Percentiles rank a stretch among this genome's conserved stretches.
Evolutionary conservation across 441 rosid species (phyloP).

Genomic region (Populus trichocarpa): DNA sequence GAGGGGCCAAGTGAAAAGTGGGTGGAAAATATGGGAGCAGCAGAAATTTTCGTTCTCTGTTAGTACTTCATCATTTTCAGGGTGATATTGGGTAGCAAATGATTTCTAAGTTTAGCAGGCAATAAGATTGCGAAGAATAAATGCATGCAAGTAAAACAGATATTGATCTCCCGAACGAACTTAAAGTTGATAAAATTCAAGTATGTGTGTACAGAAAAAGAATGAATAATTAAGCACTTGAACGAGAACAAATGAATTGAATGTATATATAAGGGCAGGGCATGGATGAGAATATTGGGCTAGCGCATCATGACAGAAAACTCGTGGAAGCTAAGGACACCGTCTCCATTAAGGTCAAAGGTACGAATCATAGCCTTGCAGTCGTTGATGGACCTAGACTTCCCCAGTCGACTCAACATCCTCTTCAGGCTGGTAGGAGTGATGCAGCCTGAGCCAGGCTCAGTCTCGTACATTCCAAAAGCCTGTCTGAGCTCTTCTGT

Average conservation of each 20-base stretch:
- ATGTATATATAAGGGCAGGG: not conserved
- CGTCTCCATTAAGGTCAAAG: slow-evolving; percentile 55
- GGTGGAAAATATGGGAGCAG: not conserved
- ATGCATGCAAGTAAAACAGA: not conserved
- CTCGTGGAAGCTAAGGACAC: slow-evolving; percentile 60
- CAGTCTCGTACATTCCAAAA: slow-evolving; percentile 47
- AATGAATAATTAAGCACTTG: not conserved
- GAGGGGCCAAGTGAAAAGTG: not conserved
- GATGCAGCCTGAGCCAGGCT: slow-evolving; percentile 44
- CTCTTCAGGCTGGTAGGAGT: slow-evolving; percentile 49
- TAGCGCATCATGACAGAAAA: slow-evolving; percentile 54
- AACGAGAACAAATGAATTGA: not conserved
- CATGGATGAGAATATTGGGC: not conserved
- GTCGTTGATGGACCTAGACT: slow-evolving; percentile 40
- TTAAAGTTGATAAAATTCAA: not conserved
- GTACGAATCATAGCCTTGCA: slow-evolving; percentile 54
- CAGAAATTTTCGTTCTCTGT: not conserved
- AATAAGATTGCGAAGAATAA: not conserved
- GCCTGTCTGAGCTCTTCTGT: slow-evolving; percentile 41
- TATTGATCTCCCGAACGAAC: not conserved
- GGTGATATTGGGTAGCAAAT: not conserved
- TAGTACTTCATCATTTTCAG: not conserved
- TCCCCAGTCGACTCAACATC: slow-evolving; percentile 53
- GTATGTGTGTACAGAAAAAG: not conserved
- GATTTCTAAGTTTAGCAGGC: not conserved